Base-by-base conservation (phyloP, 805 yeast species). In the Saturnispora diversa region DNA sequence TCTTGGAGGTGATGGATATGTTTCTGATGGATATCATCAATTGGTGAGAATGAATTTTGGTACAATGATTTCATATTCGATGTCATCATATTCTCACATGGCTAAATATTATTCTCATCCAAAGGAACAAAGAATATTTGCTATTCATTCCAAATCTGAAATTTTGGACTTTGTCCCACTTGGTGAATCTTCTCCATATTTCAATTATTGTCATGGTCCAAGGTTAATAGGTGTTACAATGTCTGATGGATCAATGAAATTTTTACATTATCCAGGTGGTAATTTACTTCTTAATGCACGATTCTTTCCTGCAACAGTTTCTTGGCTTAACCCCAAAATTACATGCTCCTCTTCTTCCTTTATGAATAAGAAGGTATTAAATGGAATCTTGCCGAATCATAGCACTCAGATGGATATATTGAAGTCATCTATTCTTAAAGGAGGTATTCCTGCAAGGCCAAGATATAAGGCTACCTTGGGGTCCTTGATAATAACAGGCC, bases 1-100 rank as follows among this genome's bases (percentile, higher is more conserved):
- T 4, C 70, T 77, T 19, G 90, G 92, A 9, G 86, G 84, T 13
- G 79, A 75, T 50, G 54, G 72, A 0, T 68, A 70, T 31, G 55
- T 58, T 10, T 50, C 55, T 1, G 67, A 66, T 31, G 70, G 69
- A 0, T 60, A 59, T 28, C 70, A 65, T 39, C 66, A 64, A 39
- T 48, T 81, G 7, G 70, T 74, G 0, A 63, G 79, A 39, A 64
- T 88, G 45, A 84, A 85, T 47, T 80, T 86, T 50, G 96, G 95
- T 3, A 67, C 69, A 31, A 83, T 95, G 11, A 82, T 94, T 19
- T 73, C 76, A 37, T 84, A 85, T 50, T 71, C 87, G 2, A 61
- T 90, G 43, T 83, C 96, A 0, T 81, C 95, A 0, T 84, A 86
- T 59, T 82, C 80, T 7, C 77, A 78, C 38, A 92, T 87, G 83